Percentiles rank a stretch among this genome's conserved stretches.
Conservation (phyloP, 2,329 filamentous ascomycete species). For the Talaromyces amestolkiae region DNA sequence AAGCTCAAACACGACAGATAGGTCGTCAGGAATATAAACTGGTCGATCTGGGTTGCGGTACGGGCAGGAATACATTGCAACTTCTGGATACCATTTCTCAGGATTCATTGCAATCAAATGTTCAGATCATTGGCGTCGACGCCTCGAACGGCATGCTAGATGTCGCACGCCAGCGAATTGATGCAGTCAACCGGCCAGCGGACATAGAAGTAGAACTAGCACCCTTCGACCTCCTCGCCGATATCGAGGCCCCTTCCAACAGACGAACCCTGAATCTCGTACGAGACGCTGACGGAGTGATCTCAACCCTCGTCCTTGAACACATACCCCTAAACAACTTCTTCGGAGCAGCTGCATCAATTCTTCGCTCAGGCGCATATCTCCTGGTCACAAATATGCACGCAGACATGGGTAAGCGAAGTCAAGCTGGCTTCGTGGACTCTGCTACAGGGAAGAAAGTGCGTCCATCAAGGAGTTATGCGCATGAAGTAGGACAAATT, state of each 20-base stretch:
- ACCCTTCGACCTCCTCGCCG: conserved; percentile 42
- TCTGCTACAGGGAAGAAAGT: conserved; percentile 55
- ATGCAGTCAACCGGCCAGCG: conserved; percentile 6
- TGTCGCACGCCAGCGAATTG: conserved; percentile 47
- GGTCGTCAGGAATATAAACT: conserved; percentile 35
- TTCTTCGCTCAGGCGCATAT: conserved; percentile 49
- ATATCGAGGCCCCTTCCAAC: conserved; percentile 23
- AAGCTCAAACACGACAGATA: background rate
- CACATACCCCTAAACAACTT: conserved; percentile 60
- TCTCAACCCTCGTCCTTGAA: conserved; percentile 64
- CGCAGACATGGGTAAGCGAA: conserved; percentile 58
- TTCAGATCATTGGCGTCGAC: conserved; percentile 55
- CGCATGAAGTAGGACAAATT: conserved; percentile 54
- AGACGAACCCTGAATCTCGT: conserved; percentile 10
- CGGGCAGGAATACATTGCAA: conserved; percentile 60
- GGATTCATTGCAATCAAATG: conserved; percentile 13
- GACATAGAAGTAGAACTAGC: conserved; percentile 28
- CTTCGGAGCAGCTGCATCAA: conserved; percentile 48
- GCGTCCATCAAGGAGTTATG: conserved; percentile 59
- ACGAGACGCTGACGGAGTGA: conserved; percentile 44
- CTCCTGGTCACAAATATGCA: conserved; percentile 69
- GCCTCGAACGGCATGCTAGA: conserved; percentile 58
- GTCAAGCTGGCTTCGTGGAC: conserved; percentile 63
- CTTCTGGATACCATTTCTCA: conserved; percentile 32
- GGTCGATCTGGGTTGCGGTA: conserved; percentile 65